A percentile compares a stretch with the other conserved stretches of the same genome.
Conservation (phyloP, 2,329 filamentous ascomycete species). For the Monilinia polystroma region DNA sequence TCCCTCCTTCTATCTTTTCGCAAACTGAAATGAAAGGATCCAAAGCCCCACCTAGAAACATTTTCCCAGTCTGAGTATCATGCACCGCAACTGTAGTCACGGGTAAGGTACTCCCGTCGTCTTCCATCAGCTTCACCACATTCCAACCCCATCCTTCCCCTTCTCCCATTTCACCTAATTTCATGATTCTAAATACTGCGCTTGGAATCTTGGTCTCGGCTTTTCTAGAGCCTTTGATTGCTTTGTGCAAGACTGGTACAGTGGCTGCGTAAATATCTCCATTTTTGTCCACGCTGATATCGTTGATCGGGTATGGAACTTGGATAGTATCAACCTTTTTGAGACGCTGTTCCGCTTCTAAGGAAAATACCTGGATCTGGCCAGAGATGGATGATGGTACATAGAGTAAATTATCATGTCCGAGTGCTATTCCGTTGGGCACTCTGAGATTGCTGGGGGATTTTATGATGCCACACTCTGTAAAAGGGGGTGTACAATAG, state of each 20-base stretch:
- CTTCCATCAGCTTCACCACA: conserved; percentile 41
- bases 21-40: conserved; percentile 18
- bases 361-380: conserved; percentile 25
- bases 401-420: conserved; percentile 41
- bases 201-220: conserved; percentile 30
- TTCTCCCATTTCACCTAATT: conserved; percentile 26
- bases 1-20: conserved; percentile 10
- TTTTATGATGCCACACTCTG: conserved; percentile 36
- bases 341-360: conserved; percentile 25
- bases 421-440: conserved; percentile 41
- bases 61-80: conserved; percentile 39
- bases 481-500: conserved; percentile 34
- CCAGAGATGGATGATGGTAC: conserved; percentile 36
- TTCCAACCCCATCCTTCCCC: conserved; percentile 28
- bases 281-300: conserved; percentile 41
- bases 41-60: conserved; percentile 37
- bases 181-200: conserved; percentile 35
- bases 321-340: conserved; percentile 35
- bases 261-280: conserved; percentile 42
- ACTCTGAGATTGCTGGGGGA: conserved; percentile 33
- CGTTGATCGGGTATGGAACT: conserved; percentile 40
- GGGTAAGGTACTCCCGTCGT: conserved; percentile 38
- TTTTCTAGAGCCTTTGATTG: conserved; percentile 31
- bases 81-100: conserved; percentile 38
- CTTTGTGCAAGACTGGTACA: conserved; percentile 37